Percentiles rank a stretch among this genome's conserved stretches.
phyloP scores from a whole-genome alignment of 306 rosid species.

The Coriaria nepalensis region DNA sequence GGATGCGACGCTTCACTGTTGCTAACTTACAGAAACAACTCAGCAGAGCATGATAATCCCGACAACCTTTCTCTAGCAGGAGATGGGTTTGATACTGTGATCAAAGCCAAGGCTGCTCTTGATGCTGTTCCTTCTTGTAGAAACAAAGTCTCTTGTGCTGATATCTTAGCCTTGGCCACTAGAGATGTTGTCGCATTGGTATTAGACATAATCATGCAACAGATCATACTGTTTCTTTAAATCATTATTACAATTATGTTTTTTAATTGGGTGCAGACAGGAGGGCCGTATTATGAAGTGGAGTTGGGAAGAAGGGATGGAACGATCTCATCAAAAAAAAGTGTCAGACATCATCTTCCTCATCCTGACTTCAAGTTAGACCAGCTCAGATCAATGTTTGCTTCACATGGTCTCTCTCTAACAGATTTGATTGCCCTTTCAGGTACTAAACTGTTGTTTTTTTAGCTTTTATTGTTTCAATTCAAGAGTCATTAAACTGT shows the following conservation, averaged over 20 bases:
- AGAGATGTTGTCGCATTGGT: conserved; percentile 70
- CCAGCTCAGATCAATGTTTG: conserved; percentile 40
- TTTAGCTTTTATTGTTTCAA: neutral
- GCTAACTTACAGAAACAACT: conserved; percentile 34
- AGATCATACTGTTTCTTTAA: no score
- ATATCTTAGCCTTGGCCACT: conserved; percentile 78
- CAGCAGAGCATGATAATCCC: conserved; percentile 53
- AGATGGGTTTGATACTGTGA: conserved; percentile 88
- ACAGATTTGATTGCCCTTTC: conserved; percentile 66
- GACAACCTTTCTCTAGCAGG: conserved; percentile 68
- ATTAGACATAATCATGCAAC: no score
- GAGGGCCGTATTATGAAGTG: conserved; percentile 69
- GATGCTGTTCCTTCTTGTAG: conserved; percentile 49
- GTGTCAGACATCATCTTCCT: conserved; percentile 56
- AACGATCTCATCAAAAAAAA: conserved; percentile 38
- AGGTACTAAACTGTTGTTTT: conserved; percentile 24
- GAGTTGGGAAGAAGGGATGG: conserved; percentile 81
- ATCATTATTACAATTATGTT: neutral
- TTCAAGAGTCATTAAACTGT: no score
- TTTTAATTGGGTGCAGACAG: conserved; percentile 32
- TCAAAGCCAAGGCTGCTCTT: conserved; percentile 71
- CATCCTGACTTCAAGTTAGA: conserved; percentile 33
- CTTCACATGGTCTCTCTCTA: conserved; percentile 48
- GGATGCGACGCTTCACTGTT: conserved; percentile 91
- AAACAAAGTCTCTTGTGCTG: conserved; percentile 87